Percentiles rank a stretch among this genome's conserved stretches.
These are phyloP conservation scores for Aspergillus bridgeri DNA, from an alignment of 495 filamentous ascomycete genomes.

Conservation along the genomic window DNA sequence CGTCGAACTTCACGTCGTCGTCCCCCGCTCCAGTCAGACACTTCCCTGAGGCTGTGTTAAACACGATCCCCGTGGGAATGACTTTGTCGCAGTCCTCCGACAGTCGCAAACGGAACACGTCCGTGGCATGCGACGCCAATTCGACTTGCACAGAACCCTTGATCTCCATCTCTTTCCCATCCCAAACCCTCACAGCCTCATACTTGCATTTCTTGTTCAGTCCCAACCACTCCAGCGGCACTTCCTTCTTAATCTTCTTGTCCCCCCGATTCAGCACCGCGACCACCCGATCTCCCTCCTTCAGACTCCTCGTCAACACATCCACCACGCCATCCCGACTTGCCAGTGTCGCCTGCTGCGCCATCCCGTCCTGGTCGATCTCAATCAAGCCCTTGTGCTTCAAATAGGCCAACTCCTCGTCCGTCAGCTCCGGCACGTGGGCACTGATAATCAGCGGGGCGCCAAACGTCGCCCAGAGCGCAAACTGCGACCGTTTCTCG, in stretches of 20 bases:
- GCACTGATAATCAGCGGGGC: constrained; percentile 43
- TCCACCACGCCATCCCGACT: constrained; percentile 31
- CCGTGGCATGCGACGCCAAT: constrained; percentile 28
- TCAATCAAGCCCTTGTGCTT: constrained; percentile 36
- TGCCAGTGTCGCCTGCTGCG: constrained; percentile 39
- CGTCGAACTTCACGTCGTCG: constrained; percentile 15
- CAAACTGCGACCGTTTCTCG: constrained; percentile 42
- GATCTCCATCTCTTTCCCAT: constrained; percentile 11
- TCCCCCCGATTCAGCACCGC: constrained; percentile 32
- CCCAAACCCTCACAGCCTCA: constrained; percentile 21
- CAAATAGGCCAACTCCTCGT: constrained; percentile 31
- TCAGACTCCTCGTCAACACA: constrained; percentile 29
- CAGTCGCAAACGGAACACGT: constrained; percentile 25
- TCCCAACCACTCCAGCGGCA: constrained; percentile 23
- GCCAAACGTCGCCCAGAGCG: constrained; percentile 37
- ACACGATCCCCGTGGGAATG: constrained; percentile 32
- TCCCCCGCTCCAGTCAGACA: constrained; percentile 26
- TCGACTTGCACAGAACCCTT: constrained; percentile 15
- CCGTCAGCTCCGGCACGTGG: constrained; percentile 32
- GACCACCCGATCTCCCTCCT: constrained; percentile 29
- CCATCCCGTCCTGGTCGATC: constrained; percentile 39
- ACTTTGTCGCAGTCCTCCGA: constrained; percentile 12
- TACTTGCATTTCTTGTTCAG: constrained; percentile 20
- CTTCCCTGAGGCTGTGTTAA: constrained; percentile 28
- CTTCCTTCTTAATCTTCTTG: constrained; percentile 10